Conservation (phyloP, 129 eudicot species). For the Ambrosia trifida region DNA sequence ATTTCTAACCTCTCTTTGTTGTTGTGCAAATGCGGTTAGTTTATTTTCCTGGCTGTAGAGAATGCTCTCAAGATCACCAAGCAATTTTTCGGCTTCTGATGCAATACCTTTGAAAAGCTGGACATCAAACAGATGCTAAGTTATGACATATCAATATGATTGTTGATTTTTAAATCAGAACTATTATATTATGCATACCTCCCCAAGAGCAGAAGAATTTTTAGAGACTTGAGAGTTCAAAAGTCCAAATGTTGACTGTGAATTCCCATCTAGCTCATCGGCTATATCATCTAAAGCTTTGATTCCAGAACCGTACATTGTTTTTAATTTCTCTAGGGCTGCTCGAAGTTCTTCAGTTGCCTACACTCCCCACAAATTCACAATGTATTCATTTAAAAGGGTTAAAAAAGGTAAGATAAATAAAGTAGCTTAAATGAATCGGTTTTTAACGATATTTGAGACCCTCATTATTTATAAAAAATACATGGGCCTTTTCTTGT, state of each 20-base stretch:
- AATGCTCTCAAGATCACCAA: constrained; percentile 71
- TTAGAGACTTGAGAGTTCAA: constrained; percentile 74
- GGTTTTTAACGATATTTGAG: no score
- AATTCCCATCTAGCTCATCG: constrained; percentile 70
- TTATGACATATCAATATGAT: not conserved
- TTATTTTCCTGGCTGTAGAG: constrained; percentile 75
- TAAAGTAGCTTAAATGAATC: no score
- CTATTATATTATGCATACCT: constrained; percentile 41
- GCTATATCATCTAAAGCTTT: constrained; percentile 73
- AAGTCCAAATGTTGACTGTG: constrained; percentile 61
- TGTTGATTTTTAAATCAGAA: constrained; percentile 8
- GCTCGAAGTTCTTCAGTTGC: constrained; percentile 82
- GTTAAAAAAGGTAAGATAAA: no score
- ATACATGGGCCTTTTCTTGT: no score
- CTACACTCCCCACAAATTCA: constrained; percentile 38
- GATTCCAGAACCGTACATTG: constrained; percentile 79
- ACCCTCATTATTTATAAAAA: not conserved
- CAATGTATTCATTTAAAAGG: not conserved
- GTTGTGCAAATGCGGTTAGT: constrained; percentile 66
- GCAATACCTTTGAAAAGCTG: constrained; percentile 87
- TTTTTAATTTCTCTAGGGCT: constrained; percentile 55
- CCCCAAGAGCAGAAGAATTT: constrained; percentile 72
- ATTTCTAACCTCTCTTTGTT: constrained; percentile 71
- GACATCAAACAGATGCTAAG: constrained; percentile 26
- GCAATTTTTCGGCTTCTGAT: constrained; percentile 78